Conservation (phyloP, 352 stramenopile species). For the Phytophthora litchii region DNA sequence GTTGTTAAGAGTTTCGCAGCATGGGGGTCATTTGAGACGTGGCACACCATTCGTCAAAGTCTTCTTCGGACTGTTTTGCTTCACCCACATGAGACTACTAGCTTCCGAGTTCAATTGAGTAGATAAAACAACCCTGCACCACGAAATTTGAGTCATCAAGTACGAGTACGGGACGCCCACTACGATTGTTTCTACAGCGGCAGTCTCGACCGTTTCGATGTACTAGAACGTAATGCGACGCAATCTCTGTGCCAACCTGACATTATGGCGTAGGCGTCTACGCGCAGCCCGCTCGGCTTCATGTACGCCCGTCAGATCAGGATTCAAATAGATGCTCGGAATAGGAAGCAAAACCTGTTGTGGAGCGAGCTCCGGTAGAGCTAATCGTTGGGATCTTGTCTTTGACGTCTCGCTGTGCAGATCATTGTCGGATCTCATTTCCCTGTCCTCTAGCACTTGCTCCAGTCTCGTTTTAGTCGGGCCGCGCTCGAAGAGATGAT, state of each 20-base stretch:
- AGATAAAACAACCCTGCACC: slow-evolving; percentile 68
- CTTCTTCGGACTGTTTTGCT: slow-evolving; percentile 62
- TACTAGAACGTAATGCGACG: slow-evolving; percentile 53
- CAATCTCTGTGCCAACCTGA: slow-evolving; percentile 46
- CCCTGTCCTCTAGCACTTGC: slow-evolving; percentile 21
- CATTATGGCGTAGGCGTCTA: slow-evolving; percentile 47
- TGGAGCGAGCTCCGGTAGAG: slow-evolving; percentile 30
- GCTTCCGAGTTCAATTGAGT: slow-evolving; percentile 76
- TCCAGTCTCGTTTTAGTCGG: slow-evolving; percentile 28
- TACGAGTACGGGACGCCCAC: slow-evolving; percentile 85
- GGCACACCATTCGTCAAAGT: slow-evolving; percentile 84
- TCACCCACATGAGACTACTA: slow-evolving; percentile 83
- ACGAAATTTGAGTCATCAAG: slow-evolving; percentile 58
- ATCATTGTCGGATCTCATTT: slow-evolving; percentile 18
- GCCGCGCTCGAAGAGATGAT: slow-evolving; percentile 21
- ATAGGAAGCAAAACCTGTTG: slow-evolving; percentile 56
- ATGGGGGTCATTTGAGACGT: slow-evolving; percentile 92
- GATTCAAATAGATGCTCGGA: slow-evolving; percentile 65
- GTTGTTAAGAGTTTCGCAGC: slow-evolving; percentile 83
- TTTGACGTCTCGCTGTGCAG: slow-evolving; percentile 15
- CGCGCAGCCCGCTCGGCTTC: slow-evolving; percentile 46
- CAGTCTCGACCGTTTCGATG: slow-evolving; percentile 76
- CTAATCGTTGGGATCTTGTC: slow-evolving; percentile 20
- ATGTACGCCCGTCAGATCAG: slow-evolving; percentile 46
- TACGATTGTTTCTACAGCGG: slow-evolving; percentile 79